phyloP scores from a whole-genome alignment of 1,284 basidiomycete genomes.

The Fomitopsis betulina region DNA sequence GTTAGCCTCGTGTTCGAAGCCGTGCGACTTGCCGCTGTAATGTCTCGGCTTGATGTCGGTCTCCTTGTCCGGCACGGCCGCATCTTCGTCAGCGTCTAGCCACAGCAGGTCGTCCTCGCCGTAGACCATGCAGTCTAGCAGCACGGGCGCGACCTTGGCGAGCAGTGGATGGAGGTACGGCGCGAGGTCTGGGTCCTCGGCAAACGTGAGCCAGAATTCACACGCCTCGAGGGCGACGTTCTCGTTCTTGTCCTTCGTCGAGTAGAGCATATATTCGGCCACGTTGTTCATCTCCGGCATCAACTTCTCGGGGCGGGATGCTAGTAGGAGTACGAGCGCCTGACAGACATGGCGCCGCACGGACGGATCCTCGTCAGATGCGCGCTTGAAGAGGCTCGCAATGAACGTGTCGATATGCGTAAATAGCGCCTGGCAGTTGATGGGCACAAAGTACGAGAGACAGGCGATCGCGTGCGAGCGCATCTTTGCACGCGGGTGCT shows the following conservation, averaged over 20 bases:
- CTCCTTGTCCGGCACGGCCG: conserved; percentile 88
- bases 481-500: conserved; percentile 84
- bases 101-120: conserved; percentile 95
- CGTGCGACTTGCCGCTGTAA: conserved; percentile 83
- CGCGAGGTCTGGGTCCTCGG: conserved; percentile 87
- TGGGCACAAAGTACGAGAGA: conserved; percentile 89
- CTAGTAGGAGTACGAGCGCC: conserved; percentile 89
- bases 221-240: conserved; percentile 94
- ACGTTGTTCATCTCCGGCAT: conserved; percentile 95
- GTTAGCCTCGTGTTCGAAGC: conserved; percentile 76
- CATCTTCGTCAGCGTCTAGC: conserved; percentile 92
- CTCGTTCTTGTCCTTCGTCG: conserved; percentile 95
- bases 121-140: conserved; percentile 97
- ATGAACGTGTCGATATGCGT: conserved; percentile 93
- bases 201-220: conserved; percentile 99
- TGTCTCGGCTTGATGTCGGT: conserved; percentile 95
- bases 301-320: conserved; percentile 91
- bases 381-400: conserved; percentile 89
- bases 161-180: conserved; percentile 85
- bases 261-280: conserved; percentile 98
- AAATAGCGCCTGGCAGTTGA: conserved; percentile 79
- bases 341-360: conserved; percentile 96
- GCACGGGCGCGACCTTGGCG: conserved; percentile 84
- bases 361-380: conserved; percentile 88
- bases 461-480: conserved; percentile 92